Evolutionary conservation across 1,284 basidiomycete genomes (phyloP), one percentile per base, ranked within the genome.

Genomic region (Cutaneotrichosporon mucoides): DNA sequence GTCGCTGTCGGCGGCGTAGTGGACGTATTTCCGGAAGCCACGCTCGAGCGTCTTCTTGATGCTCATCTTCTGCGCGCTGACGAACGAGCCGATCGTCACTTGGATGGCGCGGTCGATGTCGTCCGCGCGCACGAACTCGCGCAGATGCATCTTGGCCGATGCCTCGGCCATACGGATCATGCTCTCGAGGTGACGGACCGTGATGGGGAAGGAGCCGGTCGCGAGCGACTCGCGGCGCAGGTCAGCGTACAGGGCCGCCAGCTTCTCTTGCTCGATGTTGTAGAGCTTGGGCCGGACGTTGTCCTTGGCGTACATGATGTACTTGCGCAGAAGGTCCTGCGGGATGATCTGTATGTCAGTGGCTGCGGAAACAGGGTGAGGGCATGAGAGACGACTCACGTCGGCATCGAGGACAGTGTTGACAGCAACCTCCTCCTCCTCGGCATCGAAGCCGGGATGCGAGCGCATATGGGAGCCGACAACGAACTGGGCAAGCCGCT

Each of bases 91-190:
- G 34, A 99, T 87, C 2, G 92, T 89, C 42, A 97, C 93, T 65
- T 92, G 91, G 67, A 99, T 98, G 2, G 96, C 95, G 55, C 98
- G 80, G 76, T 99, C 94, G 68, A 99, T 94, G 75, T 99, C 96
- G 77, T 99, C 96, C 11, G 87, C 82, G 43, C 96, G 86, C 50
- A 99, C 96, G 72, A 91, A 97, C 77, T 99, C 96, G 53, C 96
- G 84, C 64, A 99, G 81, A 60, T 94, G 88, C 95, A 99, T 99
- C 82, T 97, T 97, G 48, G 95, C 96, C 68, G 89, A 92, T 12
- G 96, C 94, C 77, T 99, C 95, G 1, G 92, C 86, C 96, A 99
- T 99, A 47, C 96, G 87, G 78, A 99, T 99, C 90, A 97, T 98
- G 74, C 91, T 94, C 80, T 99, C 96, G 62, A 99, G 79, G 73